Base-by-base conservation (phyloP, 306 rosid species). In the Gynostemma pentaphyllum region DNA sequence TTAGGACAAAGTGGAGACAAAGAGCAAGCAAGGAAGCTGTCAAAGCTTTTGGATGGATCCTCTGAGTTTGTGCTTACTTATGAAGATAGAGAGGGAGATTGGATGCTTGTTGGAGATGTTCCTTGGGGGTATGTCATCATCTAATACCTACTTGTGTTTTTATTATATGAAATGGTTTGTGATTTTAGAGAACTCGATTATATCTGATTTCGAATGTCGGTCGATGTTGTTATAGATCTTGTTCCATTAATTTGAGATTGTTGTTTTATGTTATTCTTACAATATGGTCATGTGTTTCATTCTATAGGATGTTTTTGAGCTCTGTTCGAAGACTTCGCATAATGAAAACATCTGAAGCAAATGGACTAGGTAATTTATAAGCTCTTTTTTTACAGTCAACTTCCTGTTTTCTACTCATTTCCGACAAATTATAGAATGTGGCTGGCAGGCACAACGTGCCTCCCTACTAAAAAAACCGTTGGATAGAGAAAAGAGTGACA, bases 61-160 rank as follows among this genome's bases (percentile, higher is more conserved):
- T 79, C 90, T 8, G 87, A 85, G 47, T 85, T 81, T 79, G 90
- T 81, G 68, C 83, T 85, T 34, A 84, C 87, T 27, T 81, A 84
- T 54, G 87, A 84, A 79, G 90, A 84, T 66, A 84, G 71, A 70
- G 90, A 84, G 12, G 81, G 85, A 4, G 90, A 84, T 47, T 84
- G 90, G 87, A 84, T 84, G 90, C 85, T 84, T 27, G 87, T 81
- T 5, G 90, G 90, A 70, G 90, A 84, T 75, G 85, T 84, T 45
- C 90, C 90, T 9, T 85, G 90, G 90, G 45, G 90, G 90, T 84
- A 79, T 49, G 82, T 23, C 18, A 1, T 26, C 19, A 34, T 56
- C 64, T 34, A 32, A 34, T 19, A 2, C 36, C 42, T 34, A 5
- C n/a, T n/a, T n/a, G n/a, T 56, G 28, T 4, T n/a, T 29, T 55